Base-by-base conservation (phyloP, 2,329 filamentous ascomycete genomes). In the Talaromyces sp. region DNA sequence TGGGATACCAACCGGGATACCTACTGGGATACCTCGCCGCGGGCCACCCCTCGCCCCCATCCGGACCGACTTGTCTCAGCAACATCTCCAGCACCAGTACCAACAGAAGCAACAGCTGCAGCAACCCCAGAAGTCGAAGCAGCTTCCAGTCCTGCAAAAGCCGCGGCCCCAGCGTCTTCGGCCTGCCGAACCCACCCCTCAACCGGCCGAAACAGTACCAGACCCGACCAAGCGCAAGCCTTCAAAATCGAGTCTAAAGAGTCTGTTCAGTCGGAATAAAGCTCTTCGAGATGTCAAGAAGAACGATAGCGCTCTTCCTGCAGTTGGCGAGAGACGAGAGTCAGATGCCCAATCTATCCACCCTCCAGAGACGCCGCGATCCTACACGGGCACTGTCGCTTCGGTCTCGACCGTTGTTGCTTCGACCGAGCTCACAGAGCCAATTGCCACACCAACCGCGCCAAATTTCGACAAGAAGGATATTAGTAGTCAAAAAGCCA, bases 241-340 rank as follows among this genome's bases (percentile, higher is more conserved):
- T 4, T 77, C 75, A 33, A 76, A 73, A 61, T 69, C 73, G 11
- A 73, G 73, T 36, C 65, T 78, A 54, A 72, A 72, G 57, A 70
- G 65, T 54, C 65, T 78, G 11, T 77, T 78, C 61, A 69, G 68
- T 17, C 72, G 74, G 39, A 73, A 74, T 13, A 77, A 76, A 59
- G 51, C 70, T 4, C 57, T 67, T 25, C 73, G 73, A 30, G 67
- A 67, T 42, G 58, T 65, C 30, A 61, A 55, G 22, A 65, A 66
- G 25, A 65, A 66, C 22, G 71, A 76, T 17, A 57, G 58, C 32
- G 72, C 67, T 54, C 67, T 76, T 19, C 67, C 73, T 28, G 69
- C 69, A 27, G 73, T 77, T 39, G 69, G 72, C 5, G 74, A 77
- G 62, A 42, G 63, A 13, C 67, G 68, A 33, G 65, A 60, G n/a